phyloP scores from a whole-genome alignment of 768 basidiomycete genomes.

The Boletus tomentosulus region DNA sequence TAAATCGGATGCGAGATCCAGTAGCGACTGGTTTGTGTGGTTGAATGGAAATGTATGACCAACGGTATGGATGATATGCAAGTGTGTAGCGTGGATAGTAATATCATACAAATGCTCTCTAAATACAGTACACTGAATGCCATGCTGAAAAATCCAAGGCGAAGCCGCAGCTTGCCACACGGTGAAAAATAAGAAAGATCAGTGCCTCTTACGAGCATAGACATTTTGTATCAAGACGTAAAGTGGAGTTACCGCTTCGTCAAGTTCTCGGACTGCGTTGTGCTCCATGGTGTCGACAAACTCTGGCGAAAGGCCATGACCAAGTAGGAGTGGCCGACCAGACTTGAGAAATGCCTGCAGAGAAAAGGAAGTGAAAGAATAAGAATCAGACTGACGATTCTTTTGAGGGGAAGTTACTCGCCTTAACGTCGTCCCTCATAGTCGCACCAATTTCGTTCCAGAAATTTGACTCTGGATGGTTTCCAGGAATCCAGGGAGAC shows the following conservation, averaged over 20 bases:
- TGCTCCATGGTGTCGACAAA: conserved; percentile 52
- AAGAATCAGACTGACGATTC: not conserved
- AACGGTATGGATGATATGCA: not conserved
- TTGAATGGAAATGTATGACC: not conserved
- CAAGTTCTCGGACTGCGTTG: conserved; percentile 50
- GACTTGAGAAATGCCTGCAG: conserved; percentile 60
- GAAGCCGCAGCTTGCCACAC: not conserved
- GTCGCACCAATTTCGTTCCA: conserved; percentile 41
- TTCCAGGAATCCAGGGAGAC: conserved; percentile 43
- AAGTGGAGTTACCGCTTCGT: conserved; percentile 40
- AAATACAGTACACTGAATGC: conserved; percentile 20
- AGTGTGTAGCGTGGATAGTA: conserved; percentile 3
- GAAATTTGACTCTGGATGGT: conserved; percentile 21
- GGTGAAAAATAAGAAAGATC: conserved; percentile 1
- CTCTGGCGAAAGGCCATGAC: conserved; percentile 52
- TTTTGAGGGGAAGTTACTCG: conserved; percentile 21
- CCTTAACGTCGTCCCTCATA: conserved; percentile 60
- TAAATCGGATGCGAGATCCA: not conserved
- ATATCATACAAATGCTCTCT: conserved; percentile 16
- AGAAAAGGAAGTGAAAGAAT: not conserved
- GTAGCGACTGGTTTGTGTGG: no score
- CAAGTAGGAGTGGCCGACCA: conserved; percentile 63
- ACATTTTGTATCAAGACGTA: conserved; percentile 59
- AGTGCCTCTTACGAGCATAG: conserved; percentile 42
- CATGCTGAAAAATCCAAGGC: conserved; percentile 12